Base-by-base conservation (phyloP, 1,139 yeast genomes). In the Candida labiduridarum region DNA sequence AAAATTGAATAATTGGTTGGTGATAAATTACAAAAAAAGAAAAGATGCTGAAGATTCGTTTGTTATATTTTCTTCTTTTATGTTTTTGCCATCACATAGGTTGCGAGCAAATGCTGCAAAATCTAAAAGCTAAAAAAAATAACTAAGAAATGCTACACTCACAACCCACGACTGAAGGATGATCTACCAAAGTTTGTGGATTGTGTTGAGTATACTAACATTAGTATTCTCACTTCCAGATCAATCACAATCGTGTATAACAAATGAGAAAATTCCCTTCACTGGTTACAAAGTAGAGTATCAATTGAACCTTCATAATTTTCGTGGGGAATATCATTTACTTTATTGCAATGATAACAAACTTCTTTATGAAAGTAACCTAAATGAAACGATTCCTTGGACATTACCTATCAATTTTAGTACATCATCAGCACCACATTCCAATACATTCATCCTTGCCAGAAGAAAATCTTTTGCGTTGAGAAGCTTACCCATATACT, bases 281-380 rank as follows among this genome's bases (percentile, higher is more conserved):
- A 66, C 74, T 0, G 76, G 76, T 0, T 72, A 65, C 56, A 67
- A 65, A 50, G 53, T 71, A 19, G 74, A 70, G 49, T 55, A 63
- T 42, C 73, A 66, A 49, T 53, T 67, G 11, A 52, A 56, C 18
- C 31, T 62, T 7, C 49, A 52, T 8, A 45, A 52, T 6, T 52
- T 58, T 44, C 38, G 18, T 1, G 60, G 59, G 25, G 58, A 58
- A 18, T 65, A 56, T 44, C 67, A 61, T 48, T 55, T 71, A 36
- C 51, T 68, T 10, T 67, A 69, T 47, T 71, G 74, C 47, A 58
- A 60, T 41, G 73, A 71, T 49, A 68, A 68, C 49, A 68, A 64
- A 49, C 50, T 69, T 22, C 59, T 69, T 4, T 62, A 57, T 44
- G 72, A 68, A 47, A 44, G 59, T 15, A 50, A 57, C 57, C 63